Evolutionary conservation across 345 rosid genomes (phyloP), one percentile per base, ranked within the genome.

Genomic region (Salix brachista): DNA sequence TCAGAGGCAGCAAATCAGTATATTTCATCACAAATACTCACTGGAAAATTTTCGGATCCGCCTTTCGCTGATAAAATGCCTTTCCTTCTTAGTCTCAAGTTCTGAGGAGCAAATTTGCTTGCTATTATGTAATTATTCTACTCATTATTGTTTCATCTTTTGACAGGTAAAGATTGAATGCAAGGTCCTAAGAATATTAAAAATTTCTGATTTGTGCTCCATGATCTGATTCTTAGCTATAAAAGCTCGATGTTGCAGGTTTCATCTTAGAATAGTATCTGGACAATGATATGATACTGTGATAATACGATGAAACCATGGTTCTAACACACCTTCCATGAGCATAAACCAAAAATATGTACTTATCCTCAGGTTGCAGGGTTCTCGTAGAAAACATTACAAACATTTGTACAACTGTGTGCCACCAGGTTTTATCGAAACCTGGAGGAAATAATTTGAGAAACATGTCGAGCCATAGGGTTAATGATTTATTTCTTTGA

Each of bases 1-100:
- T 89, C 97, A 1, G 97, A 96, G 84, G 96, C 97, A 30, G 94
- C 97, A 25, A 96, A 96, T 83, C 87, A 89, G 32, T 80, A 89
- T 16, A 84, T 93, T 75, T 87, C 95, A 18, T 85, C 91, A 4
- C 92, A 92, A 78, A 91, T 96, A 71, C 91, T 93, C 73, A 90
- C 97, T 0, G 97, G 98, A 21, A 92, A 85, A 69, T 93, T 85
- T 77, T 89, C 97, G 0, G 98, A 93, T 84, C 98, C 98, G 2
- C 89, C 97, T 12, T 96, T 96, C 70, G 78, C 92, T 1, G 94
- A 91, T 65, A 85, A 88, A 54, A 96, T 93, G 97, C 96, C 98
- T 66, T 93, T 88, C 81, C 91, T 91, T 66, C 89, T 93, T 78
- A 87, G 70, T 80, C 79, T 92, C 77, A 88, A 92, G 86, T 88